Base-by-base conservation (phyloP, 148 eudicot species). In the Nepenthes gracilis region DNA sequence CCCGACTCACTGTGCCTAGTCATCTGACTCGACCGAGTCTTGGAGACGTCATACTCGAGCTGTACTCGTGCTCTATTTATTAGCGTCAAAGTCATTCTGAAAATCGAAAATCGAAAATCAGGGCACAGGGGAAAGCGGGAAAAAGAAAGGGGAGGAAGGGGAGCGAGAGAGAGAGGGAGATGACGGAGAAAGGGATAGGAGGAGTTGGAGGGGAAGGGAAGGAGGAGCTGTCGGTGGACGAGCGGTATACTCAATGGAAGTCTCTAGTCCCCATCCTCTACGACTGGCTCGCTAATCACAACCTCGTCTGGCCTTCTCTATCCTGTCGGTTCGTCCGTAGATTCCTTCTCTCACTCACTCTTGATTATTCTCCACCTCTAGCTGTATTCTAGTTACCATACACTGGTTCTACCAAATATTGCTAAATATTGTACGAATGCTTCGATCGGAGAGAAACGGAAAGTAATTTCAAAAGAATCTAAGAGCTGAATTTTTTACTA, bases 261-360 rank as follows among this genome's bases (percentile, higher is more conserved):
- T 78, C 91, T 2, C 75, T 86, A 14, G 85, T 90, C 23, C 97
- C 97, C 0, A 73, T 90, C 38, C 86, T 90, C 60, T 90, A 90
- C 65, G 97, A 90, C 65, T 90, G 97, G 97, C 77, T 90, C 33
- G 85, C 95, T 33, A 90, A 90, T 51, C 97, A 90, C 71, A 90
- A 87, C 64, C 97, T 90, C 58, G 74, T 90, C 55, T 90, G 95
- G 97, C 97, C 95, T 13, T 90, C 97, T 38, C 95, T 86, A 38
- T 90, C 97, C 53, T 86, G 97, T 86, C 71, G 97, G 97, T 90
- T 36, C 54, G 64, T 54, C 10, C 55, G 23, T 23, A 23, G 64
- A 45, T 47, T 53, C 50, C 60, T 45, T 12, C 55, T 47, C 60
- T 64, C 60, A 58, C 35, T 36, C 33, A 12, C 14, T 57, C 6